Conservation (phyloP, 2,329 filamentous ascomycete genomes). For the Phyllosticta paracitricarpa region DNA sequence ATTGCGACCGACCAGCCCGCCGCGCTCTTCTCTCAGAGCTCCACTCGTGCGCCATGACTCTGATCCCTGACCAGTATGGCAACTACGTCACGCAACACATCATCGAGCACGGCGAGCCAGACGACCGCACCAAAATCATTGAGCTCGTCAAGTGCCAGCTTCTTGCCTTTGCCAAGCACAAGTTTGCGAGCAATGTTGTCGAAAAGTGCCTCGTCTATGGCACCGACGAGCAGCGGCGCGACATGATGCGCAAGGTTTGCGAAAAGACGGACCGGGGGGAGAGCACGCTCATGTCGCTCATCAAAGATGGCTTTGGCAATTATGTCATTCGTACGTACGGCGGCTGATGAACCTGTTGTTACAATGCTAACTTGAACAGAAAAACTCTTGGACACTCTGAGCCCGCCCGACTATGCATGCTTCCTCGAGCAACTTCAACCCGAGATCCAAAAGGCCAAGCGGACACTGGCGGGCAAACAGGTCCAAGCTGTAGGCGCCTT, state of each 20-base stretch:
- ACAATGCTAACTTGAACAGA: slow-evolving; percentile 43
- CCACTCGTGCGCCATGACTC: slow-evolving; percentile 56
- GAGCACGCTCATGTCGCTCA: slow-evolving; percentile 62
- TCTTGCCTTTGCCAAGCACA: slow-evolving; percentile 76
- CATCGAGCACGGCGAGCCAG: slow-evolving; percentile 63
- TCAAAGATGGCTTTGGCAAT: slow-evolving; percentile 88
- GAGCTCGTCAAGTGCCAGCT: slow-evolving; percentile 61
- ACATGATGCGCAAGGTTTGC: slow-evolving; percentile 53
- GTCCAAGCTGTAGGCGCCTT: slow-evolving; percentile 26
- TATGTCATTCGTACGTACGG: slow-evolving; percentile 82
- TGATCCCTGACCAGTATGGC: slow-evolving; percentile 82
- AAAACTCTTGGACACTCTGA: slow-evolving; percentile 56
- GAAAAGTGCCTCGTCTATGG: slow-evolving; percentile 80
- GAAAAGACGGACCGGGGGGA: slow-evolving; percentile 55
- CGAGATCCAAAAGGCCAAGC: slow-evolving; percentile 36
- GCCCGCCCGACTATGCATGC: slow-evolving; percentile 29
- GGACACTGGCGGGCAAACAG: slow-evolving; percentile 34
- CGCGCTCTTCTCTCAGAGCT: slow-evolving; percentile 67
- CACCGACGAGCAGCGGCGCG: slow-evolving; percentile 55
- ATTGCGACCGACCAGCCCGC: slow-evolving; percentile 63
- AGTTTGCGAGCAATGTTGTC: slow-evolving; percentile 94
- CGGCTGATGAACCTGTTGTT: neutral
- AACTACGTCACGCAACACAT: slow-evolving; percentile 97
- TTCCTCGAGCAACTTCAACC: slow-evolving; percentile 34
- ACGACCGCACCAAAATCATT: slow-evolving; percentile 66